Conservation (phyloP, 2,329 filamentous ascomycete species). For the Nemania sp. region DNA sequence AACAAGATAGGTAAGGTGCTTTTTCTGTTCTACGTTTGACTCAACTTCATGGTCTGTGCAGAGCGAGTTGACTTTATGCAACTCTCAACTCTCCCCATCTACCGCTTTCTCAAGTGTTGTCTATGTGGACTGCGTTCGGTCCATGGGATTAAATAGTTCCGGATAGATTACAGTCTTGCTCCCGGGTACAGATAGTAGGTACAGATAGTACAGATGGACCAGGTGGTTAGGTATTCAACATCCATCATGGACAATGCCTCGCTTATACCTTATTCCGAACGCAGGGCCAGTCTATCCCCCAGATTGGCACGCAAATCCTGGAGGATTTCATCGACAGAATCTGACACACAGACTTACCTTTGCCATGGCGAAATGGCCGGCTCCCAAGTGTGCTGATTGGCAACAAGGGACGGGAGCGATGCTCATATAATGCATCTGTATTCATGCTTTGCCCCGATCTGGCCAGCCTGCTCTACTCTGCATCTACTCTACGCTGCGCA, state of each 20-base stretch:
- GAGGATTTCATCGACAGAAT: slow-evolving; percentile 31
- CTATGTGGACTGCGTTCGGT: not conserved
- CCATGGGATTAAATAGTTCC: not conserved
- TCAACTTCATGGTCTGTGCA: not conserved
- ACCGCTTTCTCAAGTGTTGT: not conserved
- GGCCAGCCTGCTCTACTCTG: slow-evolving; percentile 27
- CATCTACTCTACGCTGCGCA: no score
- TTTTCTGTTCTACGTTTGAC: no score
- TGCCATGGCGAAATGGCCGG: slow-evolving; percentile 2
- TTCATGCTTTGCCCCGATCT: slow-evolving; percentile 33
- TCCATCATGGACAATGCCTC: not conserved
- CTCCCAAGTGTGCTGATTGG: slow-evolving; percentile 22
- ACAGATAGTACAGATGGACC: no score
- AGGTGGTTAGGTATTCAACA: no score
- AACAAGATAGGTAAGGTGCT: no score
- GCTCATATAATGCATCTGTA: slow-evolving; percentile 10
- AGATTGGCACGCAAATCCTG: slow-evolving; percentile 34
- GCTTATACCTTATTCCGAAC: not conserved
- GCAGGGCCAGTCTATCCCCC: slow-evolving; percentile 27
- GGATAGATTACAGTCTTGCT: not conserved
- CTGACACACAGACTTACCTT: slow-evolving; percentile 25
- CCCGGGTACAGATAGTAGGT: not conserved
- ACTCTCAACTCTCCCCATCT: no score
- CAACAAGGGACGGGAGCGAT: slow-evolving; percentile 17
- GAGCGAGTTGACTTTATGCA: not conserved